Evolutionary conservation across 2,329 filamentous ascomycete genomes (phyloP), one percentile per base, ranked within the genome.

Genomic region (Hyphodiscus sp.): DNA sequence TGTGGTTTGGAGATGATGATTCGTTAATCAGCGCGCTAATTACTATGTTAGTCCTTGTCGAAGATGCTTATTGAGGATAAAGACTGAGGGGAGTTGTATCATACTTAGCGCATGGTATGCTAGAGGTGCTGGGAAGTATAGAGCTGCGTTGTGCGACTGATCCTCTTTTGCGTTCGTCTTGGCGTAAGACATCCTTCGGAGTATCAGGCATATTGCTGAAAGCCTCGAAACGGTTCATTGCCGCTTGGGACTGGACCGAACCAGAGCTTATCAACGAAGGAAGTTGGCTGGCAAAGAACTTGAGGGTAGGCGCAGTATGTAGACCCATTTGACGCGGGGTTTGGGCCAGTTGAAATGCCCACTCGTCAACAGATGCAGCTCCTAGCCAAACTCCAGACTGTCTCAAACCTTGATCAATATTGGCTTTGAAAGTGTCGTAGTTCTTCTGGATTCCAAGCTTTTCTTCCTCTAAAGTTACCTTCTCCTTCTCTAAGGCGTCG

Each of bases 401-500:
- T 38, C 11, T 38, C 11, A 38, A n/a, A 10, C 33, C 33, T 38
- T 10, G 33, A 13, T 38, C 33, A 38, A 13, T n/a, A n/a, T 38
- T 38, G 16, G 33, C 33, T n/a, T 38, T 38, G 16, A 38, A 38
- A 15, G 16, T 13, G 33, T 38, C 33, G 33, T 15, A n/a, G 33
- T 2, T 38, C 13, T 38, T 38, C 16, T 38, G 33, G 33, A 38
- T 38, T 38, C 33, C 33, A 38, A 38, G 16, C 33, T 38, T 38
- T 10, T 38, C 5, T 38, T 50, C 44, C 18, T 44, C 11, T 7
- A 53, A 29, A 9, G 16, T 9, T 16, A 6, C 15, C 4, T 53
- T 50, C 26, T 53, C 51, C 23, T 33, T 41, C 20, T 45, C 18
- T n/a, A 53, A 47, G 26, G 41, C 47, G 18, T 53, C 20, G 7